Conservation (phyloP, 164 flowering plant species). For the Stephania cephalantha region DNA sequence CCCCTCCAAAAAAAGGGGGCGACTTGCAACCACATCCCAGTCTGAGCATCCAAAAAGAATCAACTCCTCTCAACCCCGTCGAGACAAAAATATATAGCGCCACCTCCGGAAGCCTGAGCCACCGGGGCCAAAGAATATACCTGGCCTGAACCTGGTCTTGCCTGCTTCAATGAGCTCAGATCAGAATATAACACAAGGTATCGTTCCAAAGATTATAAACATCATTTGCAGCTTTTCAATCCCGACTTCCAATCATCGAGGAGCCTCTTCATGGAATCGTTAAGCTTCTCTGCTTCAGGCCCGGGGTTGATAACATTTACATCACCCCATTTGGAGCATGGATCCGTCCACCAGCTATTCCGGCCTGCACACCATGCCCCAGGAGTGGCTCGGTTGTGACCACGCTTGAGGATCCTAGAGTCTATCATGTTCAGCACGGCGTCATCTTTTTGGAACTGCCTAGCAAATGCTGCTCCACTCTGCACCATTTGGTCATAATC, state of each 20-base stretch:
- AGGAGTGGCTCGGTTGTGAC: slow-evolving; percentile 38
- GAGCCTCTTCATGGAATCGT: slow-evolving; percentile 36
- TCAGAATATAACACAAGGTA: not conserved
- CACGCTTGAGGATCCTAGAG: slow-evolving; percentile 49
- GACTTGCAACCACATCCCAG: slow-evolving; percentile 8
- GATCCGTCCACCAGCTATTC: slow-evolving; percentile 47
- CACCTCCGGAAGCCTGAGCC: not conserved
- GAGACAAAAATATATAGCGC: not conserved
- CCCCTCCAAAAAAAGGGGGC: not conserved
- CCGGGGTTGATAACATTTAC: slow-evolving; percentile 66
- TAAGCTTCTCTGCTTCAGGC: slow-evolving; percentile 47
- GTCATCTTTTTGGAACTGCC: slow-evolving; percentile 62
- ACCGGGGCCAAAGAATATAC: slow-evolving; percentile 13
- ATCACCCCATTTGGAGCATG: slow-evolving; percentile 84
- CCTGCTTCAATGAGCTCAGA: not conserved
- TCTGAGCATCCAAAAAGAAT: slow-evolving; percentile 16
- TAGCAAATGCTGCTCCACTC: slow-evolving; percentile 89
- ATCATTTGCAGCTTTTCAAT: slow-evolving; percentile 47
- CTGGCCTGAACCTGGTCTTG: slow-evolving; percentile 13
- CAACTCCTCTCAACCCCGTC: not conserved
- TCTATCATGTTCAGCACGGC: slow-evolving; percentile 66
- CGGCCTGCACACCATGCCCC: slow-evolving; percentile 84
- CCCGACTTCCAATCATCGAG: slow-evolving; percentile 39
- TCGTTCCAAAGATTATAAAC: not conserved
- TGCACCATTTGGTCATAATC: slow-evolving; percentile 58